Evolutionary conservation across 306 rosid species (phyloP), one percentile per base, ranked within the genome.

Genomic region (Cucurbita ficifolia): DNA sequence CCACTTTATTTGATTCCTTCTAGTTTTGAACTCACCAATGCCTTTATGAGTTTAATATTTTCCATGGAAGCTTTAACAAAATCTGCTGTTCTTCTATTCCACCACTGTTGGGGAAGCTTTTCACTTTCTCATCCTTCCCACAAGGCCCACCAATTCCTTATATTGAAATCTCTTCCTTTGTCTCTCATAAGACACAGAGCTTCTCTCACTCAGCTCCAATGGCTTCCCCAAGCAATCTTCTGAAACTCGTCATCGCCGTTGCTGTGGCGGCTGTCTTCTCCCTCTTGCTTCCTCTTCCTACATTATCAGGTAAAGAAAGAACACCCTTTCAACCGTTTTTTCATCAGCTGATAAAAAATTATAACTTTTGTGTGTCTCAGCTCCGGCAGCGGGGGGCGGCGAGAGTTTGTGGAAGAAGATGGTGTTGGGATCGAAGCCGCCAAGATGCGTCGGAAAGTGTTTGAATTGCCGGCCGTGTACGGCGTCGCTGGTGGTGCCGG

Each of bases 381-480:
- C 14, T 49, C 4, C 3, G 52, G 72, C n/a, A 11, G 51, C 40
- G n/a, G 64, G 33, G 6, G 59, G 10, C 7, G 29, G 19, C 43
- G 69, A 38, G 69, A 62, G 48, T 38, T 39, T 62, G 49, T 10
- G 9, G 40, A 38, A 18, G 55, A 76, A 76, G 76, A 83, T 57
- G 84, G 82, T 82, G 81, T 54, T 93, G 79, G 98, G 98, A 1
- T 93, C 98, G 71, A 83, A 81, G 77, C 98, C 98, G n/a, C 98
- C 98, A 0, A 74, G 43, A 5, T 93, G 98, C 78, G 78, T 76
- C 18, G 85, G 90, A 77, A 93, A 80, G 85, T 93, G 98, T 84
- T 77, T 81, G 83, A 90, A 82, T 61, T 93, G 98, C 46, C 86
- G 84, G 75, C 98, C 98, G 38, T 93, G 98, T 76, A 75, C 49